Evolutionary conservation across 305 asterid genomes (phyloP).

Genomic region (Fraxinus velutina): DNA sequence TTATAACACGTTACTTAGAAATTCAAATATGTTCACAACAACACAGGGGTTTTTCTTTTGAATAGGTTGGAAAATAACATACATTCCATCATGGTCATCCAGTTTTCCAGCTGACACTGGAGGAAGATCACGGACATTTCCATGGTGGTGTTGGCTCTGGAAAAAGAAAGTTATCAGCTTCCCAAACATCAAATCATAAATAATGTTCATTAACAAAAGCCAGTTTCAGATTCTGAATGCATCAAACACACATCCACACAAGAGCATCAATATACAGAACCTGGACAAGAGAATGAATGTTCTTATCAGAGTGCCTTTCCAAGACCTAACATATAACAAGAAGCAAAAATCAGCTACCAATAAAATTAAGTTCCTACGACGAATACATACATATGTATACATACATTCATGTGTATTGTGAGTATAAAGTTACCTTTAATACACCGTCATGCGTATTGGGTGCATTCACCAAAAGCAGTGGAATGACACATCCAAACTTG

Average conservation of each 20-base stretch:
- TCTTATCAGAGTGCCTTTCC: conserved; percentile 67
- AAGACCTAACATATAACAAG: conserved; percentile 51
- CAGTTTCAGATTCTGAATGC: conserved; percentile 4
- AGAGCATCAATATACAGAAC: conserved; percentile 38
- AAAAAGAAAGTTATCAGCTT: conserved; percentile 17
- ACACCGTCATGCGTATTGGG: conserved; percentile 47
- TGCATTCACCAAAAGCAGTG: conserved; percentile 65
- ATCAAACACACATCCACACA: conserved; percentile 12
- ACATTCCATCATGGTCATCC: conserved; percentile 50
- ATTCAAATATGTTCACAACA: conserved; percentile 11
- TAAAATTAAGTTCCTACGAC: conserved; percentile 19
- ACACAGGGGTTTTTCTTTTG: neutral
- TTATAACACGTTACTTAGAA: conserved; percentile 10
- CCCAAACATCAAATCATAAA: conserved; percentile 21
- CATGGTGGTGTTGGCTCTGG: conserved; percentile 44
- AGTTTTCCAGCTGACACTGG: conserved; percentile 27
- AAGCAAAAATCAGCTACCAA: conserved; percentile 32
- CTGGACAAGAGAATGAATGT: conserved; percentile 61
- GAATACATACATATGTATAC: conserved; percentile 2
- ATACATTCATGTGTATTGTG: neutral
- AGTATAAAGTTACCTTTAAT: conserved; percentile 56
- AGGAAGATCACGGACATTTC: conserved; percentile 31
- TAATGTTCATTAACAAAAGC: conserved; percentile 15
- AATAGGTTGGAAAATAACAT: conserved; percentile 24
- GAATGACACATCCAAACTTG: conserved; percentile 80